Evolutionary conservation across 345 rosid species (phyloP), one percentile per base, ranked within the genome.

Genomic region (Durio zibethinus): DNA sequence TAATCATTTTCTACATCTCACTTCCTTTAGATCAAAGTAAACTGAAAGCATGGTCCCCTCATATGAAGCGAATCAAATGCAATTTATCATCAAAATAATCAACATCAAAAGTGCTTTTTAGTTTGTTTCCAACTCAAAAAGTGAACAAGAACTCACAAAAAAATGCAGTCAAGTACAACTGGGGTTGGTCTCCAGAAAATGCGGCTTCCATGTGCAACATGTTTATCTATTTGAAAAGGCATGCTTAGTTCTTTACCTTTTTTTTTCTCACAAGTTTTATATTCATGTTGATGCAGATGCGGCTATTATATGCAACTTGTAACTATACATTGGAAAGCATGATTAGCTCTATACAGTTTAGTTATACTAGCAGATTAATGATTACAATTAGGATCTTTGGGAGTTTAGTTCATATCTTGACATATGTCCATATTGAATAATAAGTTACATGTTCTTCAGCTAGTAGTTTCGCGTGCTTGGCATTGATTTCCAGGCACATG

Each of bases 181-280:
- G 88, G 87, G 84, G 82, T 73, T 83, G 77, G 91, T 89, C 94
- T 89, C 92, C 87, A 92, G 90, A 89, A 87, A 89, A 79, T 89
- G 89, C 93, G 89, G 93, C 92, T 80, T 23, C 79, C 89, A 31
- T 42, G 43, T 67, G 53, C 73, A 23, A 14, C 54, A 67, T 42
- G 72, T 67, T 27, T 50, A 27, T 10, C 21, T 23, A 45, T 45
- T 27, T 66, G 31, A 21, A 66, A 66, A 21, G 16, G 31, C 72
- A 67, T 43, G 53, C 23, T 67, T 43, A 64, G 18, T 20, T 33
- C 43, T 61, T 6, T 29, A 16, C 43, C 15, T 61, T 27, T 48
- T 48, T 48, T 33, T 33, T 4, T 33, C 35, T 42, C 8, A 42
- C 45, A 42, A 8, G 45, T 42, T 53, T 53, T 53, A 20, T 20